Conservation (phyloP, 179 eudicot species). For the Beta lomatogona region DNA sequence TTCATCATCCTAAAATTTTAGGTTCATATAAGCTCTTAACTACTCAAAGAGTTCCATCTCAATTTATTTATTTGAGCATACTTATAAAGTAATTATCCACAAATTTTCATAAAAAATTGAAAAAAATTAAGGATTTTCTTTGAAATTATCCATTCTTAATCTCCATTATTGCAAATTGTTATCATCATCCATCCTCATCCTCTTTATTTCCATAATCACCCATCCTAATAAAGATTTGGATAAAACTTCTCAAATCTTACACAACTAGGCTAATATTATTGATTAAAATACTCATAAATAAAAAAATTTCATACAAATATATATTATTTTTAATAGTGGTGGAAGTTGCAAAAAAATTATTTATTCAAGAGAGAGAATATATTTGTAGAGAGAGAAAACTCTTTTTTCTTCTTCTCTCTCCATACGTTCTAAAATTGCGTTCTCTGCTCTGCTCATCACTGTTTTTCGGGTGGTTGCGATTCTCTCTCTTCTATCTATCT, state of each 20-base stretch:
- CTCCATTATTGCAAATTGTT: background rate
- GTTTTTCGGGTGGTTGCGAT: constrained; percentile 21
- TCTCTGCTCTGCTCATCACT: constrained; percentile 26
- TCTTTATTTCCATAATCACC: background rate
- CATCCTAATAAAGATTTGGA: background rate
- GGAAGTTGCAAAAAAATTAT: background rate
- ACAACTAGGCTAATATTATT: too few species aligned
- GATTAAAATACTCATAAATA: too few species aligned
- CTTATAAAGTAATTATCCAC: too few species aligned
- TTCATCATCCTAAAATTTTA: too few species aligned
- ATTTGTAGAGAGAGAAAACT: constrained; percentile 21
- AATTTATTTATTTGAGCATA: too few species aligned
- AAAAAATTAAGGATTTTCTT: background rate
- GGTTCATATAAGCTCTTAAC: too few species aligned
- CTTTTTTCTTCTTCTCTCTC: background rate
- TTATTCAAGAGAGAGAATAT: background rate
- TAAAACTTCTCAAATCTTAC: background rate
- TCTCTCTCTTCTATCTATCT: constrained; percentile 15
- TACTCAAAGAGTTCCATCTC: too few species aligned
- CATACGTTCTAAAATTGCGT: constrained; percentile 10
- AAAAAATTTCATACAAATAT: background rate
- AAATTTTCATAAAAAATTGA: background rate
- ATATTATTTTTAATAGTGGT: background rate
- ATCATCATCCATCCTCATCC: background rate
- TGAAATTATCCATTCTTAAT: background rate